Percentiles rank a stretch among this genome's conserved stretches.
These are phyloP conservation scores for Saccharomycopsis sp. DNA, from an alignment of 805 yeast genomes.

Conservation along the genomic window DNA sequence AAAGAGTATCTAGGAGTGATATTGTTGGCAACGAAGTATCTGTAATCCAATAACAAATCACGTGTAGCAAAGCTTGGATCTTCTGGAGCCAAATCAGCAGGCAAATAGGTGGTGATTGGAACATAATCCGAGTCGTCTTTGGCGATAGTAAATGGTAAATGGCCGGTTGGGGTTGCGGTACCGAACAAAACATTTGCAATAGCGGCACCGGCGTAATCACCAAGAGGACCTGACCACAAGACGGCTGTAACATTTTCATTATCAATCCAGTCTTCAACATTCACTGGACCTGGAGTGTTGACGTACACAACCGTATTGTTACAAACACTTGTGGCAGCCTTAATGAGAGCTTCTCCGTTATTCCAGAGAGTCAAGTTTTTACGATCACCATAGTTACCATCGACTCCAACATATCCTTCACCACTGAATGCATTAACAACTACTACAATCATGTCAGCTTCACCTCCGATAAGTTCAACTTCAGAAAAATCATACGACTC, in stretches of 20 bases:
- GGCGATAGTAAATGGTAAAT: slow-evolving; percentile 58
- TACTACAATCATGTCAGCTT: slow-evolving; percentile 47
- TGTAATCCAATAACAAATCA: slow-evolving; percentile 43
- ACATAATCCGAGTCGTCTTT: slow-evolving; percentile 42
- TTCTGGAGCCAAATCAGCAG: slow-evolving; percentile 31
- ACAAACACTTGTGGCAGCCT: slow-evolving; percentile 42
- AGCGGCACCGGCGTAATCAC: slow-evolving; percentile 50
- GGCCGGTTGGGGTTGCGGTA: slow-evolving; percentile 56
- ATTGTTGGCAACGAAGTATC: slow-evolving; percentile 49
- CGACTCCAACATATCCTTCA: slow-evolving; percentile 53
- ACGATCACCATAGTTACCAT: slow-evolving; percentile 54
- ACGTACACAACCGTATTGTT: slow-evolving; percentile 52
- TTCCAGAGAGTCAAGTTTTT: slow-evolving; percentile 50
- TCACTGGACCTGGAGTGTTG: slow-evolving; percentile 55
- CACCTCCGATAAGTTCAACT: slow-evolving; percentile 39
- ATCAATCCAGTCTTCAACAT: slow-evolving; percentile 49
- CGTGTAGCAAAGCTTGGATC: slow-evolving; percentile 27
- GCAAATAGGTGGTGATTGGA: slow-evolving; percentile 36
- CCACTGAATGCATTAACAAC: slow-evolving; percentile 51
- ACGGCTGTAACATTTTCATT: slow-evolving; percentile 54
- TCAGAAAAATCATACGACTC: slow-evolving; percentile 42
- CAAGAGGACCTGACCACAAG: slow-evolving; percentile 48
- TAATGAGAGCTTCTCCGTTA: slow-evolving; percentile 49
- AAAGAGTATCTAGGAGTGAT: slow-evolving; percentile 54
- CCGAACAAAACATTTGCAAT: slow-evolving; percentile 55